Percentiles rank a stretch among this genome's conserved stretches.
Evolutionary conservation across 805 yeast genomes (phyloP).

Genomic region (Pichia manshurica): DNA sequence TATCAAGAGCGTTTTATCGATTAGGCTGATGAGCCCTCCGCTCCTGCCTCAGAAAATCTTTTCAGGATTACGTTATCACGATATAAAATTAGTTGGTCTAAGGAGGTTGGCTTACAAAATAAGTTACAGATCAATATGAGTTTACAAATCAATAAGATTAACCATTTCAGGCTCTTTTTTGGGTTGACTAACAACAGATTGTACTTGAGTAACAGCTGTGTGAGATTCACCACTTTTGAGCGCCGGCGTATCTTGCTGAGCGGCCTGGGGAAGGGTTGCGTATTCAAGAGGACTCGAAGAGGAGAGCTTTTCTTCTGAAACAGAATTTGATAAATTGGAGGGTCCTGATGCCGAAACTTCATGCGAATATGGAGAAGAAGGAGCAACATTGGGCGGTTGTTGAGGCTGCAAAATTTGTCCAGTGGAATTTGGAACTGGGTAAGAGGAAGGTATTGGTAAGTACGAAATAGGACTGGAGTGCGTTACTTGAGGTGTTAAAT

Average conservation of each 20-base stretch:
- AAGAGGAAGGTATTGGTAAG: background rate
- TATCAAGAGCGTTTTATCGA: no score
- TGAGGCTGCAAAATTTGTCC: background rate
- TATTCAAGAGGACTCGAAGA: background rate
- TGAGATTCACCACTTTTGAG: background rate
- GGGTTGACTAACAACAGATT: background rate
- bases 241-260: no score
- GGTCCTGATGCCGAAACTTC: background rate
- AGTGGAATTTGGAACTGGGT: background rate
- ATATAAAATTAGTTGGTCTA: no score
- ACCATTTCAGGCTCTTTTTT: slow-evolving; percentile 12
- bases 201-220: background rate
- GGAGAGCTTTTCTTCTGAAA: background rate
- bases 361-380: background rate
- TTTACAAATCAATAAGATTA: slow-evolving; percentile 14
- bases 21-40: no score
- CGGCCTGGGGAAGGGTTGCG: background rate
- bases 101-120: no score
- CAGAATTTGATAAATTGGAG: background rate
- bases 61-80: no score
- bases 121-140: background rate
- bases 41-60: no score
- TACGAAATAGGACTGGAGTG: background rate
- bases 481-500: background rate
- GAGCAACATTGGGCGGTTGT: background rate